These are phyloP conservation scores for Poteriospumella lacustris DNA, from an alignment of 108 stramenopile genomes.

Conservation along the genomic window DNA sequence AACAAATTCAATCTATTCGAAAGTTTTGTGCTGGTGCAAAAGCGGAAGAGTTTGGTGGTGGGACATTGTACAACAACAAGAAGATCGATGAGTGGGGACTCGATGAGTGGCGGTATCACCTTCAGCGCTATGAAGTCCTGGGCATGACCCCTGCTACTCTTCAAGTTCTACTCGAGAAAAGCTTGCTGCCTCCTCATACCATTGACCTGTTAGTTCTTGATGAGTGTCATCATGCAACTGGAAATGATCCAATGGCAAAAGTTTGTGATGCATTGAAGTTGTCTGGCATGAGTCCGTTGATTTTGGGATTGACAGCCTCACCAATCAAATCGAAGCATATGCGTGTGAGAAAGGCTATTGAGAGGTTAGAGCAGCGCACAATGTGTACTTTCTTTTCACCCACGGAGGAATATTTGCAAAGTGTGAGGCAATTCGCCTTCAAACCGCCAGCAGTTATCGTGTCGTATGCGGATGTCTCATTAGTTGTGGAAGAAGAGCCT, in stretches of 20 bases:
- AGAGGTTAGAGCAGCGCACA: not conserved
- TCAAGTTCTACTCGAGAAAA: not conserved
- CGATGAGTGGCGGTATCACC: not conserved
- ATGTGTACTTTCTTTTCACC: not conserved
- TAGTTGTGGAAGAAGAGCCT: no score
- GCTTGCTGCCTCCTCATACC: not conserved
- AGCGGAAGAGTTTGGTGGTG: not conserved
- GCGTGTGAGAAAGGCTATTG: not conserved
- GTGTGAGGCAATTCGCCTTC: not conserved
- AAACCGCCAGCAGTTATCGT: no score
- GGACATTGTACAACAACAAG: not conserved
- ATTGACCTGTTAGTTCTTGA: not conserved
- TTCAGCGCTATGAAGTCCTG: not conserved
- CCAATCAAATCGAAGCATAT: not conserved
- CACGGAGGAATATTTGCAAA: not conserved
- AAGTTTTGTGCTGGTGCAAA: not conserved
- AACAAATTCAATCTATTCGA: not conserved
- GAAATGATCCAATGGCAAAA: slow-evolving; percentile 12
- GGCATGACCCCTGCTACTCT: not conserved
- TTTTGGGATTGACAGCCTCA: slow-evolving; percentile 17
- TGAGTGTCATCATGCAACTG: slow-evolving; percentile 2
- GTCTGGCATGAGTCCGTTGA: not conserved
- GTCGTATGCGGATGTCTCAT: no score
- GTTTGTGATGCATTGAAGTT: not conserved
- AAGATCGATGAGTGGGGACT: not conserved